Evolutionary conservation across 225 moss, liverwort and hornwort species (phyloP).

Genomic region (Physcomitrium patens): DNA sequence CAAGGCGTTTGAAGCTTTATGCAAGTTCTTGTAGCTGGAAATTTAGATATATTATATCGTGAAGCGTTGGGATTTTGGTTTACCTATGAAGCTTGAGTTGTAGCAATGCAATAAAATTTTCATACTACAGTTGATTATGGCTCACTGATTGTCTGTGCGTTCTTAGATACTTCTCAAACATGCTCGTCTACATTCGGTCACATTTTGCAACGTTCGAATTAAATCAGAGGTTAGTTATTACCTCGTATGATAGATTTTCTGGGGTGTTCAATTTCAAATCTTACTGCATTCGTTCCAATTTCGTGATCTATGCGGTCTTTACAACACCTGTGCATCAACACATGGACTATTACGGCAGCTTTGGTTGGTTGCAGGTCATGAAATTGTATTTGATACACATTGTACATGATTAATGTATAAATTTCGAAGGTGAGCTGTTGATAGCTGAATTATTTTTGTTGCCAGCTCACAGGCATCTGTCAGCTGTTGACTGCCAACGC

Average conservation of each 20-base stretch:
- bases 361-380: constrained; percentile 23
- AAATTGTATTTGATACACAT: constrained; percentile 10
- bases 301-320: neutral
- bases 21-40: constrained; percentile 3
- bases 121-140: neutral
- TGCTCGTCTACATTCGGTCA: constrained; percentile 41
- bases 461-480: constrained; percentile 57
- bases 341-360: constrained; percentile 8
- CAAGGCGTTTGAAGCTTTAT: neutral
- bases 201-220: constrained; percentile 48
- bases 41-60: neutral
- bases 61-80: constrained; percentile 15
- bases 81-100: constrained; percentile 3
- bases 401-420: neutral
- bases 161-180: constrained; percentile 41
- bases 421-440: constrained; percentile 21
- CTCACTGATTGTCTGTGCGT: constrained; percentile 24
- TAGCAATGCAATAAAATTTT: constrained; percentile 22
- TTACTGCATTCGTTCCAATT: neutral
- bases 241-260: neutral
- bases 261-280: neutral
- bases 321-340: neutral
- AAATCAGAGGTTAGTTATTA: constrained; percentile 47
- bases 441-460: constrained; percentile 28
- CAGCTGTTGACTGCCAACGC: constrained; percentile 40